Evolutionary conservation across 192 early-diverging fungal genomes (phyloP), one percentile per base, ranked within the genome.

Genomic region (Cetraspora pellucida): DNA sequence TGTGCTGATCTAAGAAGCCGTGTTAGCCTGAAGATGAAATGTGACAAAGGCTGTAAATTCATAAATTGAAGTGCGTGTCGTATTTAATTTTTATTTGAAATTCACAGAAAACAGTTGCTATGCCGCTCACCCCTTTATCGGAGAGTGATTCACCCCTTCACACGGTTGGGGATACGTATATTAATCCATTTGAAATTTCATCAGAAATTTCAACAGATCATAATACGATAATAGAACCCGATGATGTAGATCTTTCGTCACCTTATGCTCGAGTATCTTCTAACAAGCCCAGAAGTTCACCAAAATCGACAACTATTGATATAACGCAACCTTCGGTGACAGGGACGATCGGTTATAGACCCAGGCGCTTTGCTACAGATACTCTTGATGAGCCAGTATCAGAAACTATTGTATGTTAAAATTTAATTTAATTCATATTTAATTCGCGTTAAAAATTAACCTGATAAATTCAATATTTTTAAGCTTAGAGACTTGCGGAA

Each of bases 301-400:
- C 37, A 21, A 75, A 52, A n/a, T 27, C 59, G 9, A 31, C 43
- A 28, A 63, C 43, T 47, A 45, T 23, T 25, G 49, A 47, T 2
- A 47, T 19, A 37, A 23, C 73, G 10, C 59, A 52, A 21, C 58
- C 59, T 45, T 8, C 50, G 11, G 59, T 75, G 10, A 31, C 52
- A 30, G 73, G 73, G 31, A 37, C 52, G 16, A 75, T 61, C 11
- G 58, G 73, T 30, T 23, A 55, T 47, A 52, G 17, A 17, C 11
- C 25, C 30, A 55, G 70, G 28, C 27, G 28, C 21, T 75, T 61
- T 47, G 73, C 9, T 47, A 75, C 21, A 14, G 83, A 97, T 85
- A 98, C 97, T 21, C 86, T 98, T 23, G 97, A 98, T 84, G 97
- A 98, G 79, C 96, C 97, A 37, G 95, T 98, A 11, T 90, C 90